Percentiles rank a stretch among this genome's conserved stretches.
Conservation (phyloP, 306 rosid species). For the Delonix regia region DNA sequence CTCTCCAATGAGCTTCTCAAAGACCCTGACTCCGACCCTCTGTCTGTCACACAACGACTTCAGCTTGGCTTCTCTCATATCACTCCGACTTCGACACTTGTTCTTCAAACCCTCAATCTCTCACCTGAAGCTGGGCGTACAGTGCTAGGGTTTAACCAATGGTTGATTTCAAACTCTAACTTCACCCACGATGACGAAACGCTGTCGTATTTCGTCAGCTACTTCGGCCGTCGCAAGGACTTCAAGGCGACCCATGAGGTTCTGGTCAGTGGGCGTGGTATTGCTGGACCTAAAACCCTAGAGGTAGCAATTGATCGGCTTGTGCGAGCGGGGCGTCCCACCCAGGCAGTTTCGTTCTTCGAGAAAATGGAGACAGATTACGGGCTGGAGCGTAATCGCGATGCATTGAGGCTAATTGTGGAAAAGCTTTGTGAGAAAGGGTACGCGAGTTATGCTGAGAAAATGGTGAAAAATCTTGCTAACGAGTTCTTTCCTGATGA, state of each 20-base stretch:
- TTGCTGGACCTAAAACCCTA: slow-evolving; percentile 62
- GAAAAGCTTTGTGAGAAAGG: slow-evolving; percentile 76
- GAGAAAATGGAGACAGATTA: slow-evolving; percentile 81
- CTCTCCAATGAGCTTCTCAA: slow-evolving; percentile 63
- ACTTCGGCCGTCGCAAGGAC: slow-evolving; percentile 76
- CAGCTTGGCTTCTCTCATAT: slow-evolving; percentile 71
- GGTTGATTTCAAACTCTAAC: slow-evolving; percentile 60
- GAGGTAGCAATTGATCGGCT: slow-evolving; percentile 55
- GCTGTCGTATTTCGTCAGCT: slow-evolving; percentile 62
- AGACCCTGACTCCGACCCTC: slow-evolving; percentile 53
- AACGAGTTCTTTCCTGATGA: slow-evolving; percentile 73
- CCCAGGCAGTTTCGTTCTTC: slow-evolving; percentile 65
- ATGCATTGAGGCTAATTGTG: slow-evolving; percentile 57
- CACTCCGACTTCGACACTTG: slow-evolving; percentile 48
- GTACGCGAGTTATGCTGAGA: slow-evolving; percentile 71
- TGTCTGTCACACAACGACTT: slow-evolving; percentile 61
- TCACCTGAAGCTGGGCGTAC: slow-evolving; percentile 70
- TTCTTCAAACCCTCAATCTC: slow-evolving; percentile 58
- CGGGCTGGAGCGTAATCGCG: slow-evolving; percentile 57
- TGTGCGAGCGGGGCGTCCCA: slow-evolving; percentile 68
- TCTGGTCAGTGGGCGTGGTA: slow-evolving; percentile 35
- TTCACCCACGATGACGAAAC: slow-evolving; percentile 68
- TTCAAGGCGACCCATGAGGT: slow-evolving; percentile 71
- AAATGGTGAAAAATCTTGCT: slow-evolving; percentile 70
- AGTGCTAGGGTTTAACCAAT: slow-evolving; percentile 60